These are phyloP conservation scores for Trichophyton schoenleinii DNA, from an alignment of 2,329 filamentous ascomycete species.

Conservation along the genomic window DNA sequence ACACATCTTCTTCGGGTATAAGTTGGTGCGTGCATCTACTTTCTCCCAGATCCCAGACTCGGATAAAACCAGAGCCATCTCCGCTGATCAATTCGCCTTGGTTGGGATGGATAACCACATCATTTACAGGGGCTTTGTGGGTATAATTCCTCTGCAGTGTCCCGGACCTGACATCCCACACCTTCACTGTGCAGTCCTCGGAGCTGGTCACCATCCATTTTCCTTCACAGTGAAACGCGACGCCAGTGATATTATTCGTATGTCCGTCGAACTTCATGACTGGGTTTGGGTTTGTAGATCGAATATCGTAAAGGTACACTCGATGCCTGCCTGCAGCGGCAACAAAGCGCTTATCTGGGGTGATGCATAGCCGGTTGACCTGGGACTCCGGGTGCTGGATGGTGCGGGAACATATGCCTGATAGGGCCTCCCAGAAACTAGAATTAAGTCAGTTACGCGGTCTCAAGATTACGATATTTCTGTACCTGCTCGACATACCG, in stretches of 20 bases:
- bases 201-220: slow-evolving; percentile 99
- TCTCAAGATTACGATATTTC: background rate
- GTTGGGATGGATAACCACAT: slow-evolving; percentile 98
- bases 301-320: slow-evolving; percentile 97
- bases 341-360: slow-evolving; percentile 91
- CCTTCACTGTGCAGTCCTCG: slow-evolving; percentile 92
- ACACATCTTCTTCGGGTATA: slow-evolving; percentile 89
- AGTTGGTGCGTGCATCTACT: slow-evolving; percentile 95
- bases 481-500: slow-evolving; percentile 37
- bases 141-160: slow-evolving; percentile 84
- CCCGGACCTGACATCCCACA: slow-evolving; percentile 84
- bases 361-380: slow-evolving; percentile 96
- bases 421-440: slow-evolving; percentile 97
- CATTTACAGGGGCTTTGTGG: slow-evolving; percentile 80
- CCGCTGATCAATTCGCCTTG: slow-evolving; percentile 97
- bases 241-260: slow-evolving; percentile 87
- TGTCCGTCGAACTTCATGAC: slow-evolving; percentile 92
- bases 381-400: slow-evolving; percentile 98
- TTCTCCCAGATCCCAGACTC: slow-evolving; percentile 93
- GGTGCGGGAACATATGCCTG: slow-evolving; percentile 92
- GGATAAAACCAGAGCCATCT: slow-evolving; percentile 80
- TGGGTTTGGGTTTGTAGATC: slow-evolving; percentile 90
- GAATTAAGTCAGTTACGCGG: slow-evolving; percentile 1
- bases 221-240: slow-evolving; percentile 95
- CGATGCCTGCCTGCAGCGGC: slow-evolving; percentile 70